Base-by-base conservation (phyloP, 1,284 basidiomycete genomes). In the Irpex sp. region DNA sequence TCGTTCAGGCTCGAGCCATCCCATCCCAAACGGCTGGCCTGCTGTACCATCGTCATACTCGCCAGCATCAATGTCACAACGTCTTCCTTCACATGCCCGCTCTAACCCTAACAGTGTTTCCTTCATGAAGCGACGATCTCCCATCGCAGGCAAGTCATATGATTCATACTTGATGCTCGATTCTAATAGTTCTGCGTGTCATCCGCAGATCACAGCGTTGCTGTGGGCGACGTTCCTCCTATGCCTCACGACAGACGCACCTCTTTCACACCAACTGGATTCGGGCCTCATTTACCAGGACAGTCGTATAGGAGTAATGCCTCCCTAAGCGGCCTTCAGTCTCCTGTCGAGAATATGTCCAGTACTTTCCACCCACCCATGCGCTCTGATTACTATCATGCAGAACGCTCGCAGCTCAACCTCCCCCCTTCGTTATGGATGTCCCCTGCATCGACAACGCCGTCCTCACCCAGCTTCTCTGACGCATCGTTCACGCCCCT, bases 361-460 rank as follows among this genome's bases (percentile, higher is more conserved):
- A 39, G 19, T 31, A 19, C 17, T 31, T 58, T 39, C 43, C 53
- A 55, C 60, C 62, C 15, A 59, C 65, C 4, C 59, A 63, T 17
- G 46, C 64, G 19, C 35, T 21, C 60, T n/a, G 58, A 63, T 33
- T 50, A 58, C 17, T 56, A 73, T 65, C 68, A 78, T 68, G 71
- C 77, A 71, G 85, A 88, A 69, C 86, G 83, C 68, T 79, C 83
- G 58, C 77, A 78, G 68, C 46, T 17, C 35, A 80, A 82, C 62
- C 76, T 92, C 51, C 88, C 87, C 57, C 89, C 90, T 3, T 90
- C 89, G 51, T 75, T 92, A 55, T 93, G 90, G 90, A 93, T 92
- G 90, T 91, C 90, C 9, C 83, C 87, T 49, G 78, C 85, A 9
- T 83, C 81, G 58, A 75, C 83, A 15, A 75, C 82, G 4, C 76